A percentile compares a stretch with the other conserved stretches of the same genome.
Evolutionary conservation across 2,329 filamentous ascomycete genomes (phyloP).

Genomic region (Cordyceps javanica): DNA sequence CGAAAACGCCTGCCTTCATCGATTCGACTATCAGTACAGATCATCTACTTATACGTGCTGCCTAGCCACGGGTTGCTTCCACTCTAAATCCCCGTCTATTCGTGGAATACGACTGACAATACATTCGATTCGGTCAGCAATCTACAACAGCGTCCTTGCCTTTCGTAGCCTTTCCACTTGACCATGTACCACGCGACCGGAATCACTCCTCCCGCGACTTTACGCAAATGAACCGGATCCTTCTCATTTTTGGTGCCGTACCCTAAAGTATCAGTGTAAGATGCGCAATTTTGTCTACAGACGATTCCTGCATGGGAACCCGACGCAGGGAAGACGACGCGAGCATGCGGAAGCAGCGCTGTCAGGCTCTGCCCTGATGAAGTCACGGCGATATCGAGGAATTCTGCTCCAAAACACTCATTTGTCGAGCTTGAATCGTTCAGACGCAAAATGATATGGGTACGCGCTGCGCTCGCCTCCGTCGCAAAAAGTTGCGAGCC

Average conservation of each 20-base stretch:
- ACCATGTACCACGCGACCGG: constrained; percentile 27
- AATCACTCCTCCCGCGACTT: constrained; percentile 19
- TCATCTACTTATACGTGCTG: too few species aligned
- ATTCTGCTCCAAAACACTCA: constrained; percentile 26
- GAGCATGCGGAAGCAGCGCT: constrained; percentile 28
- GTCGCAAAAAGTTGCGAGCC: constrained; percentile 14
- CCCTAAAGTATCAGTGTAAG: background rate
- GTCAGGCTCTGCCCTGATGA: constrained; percentile 26
- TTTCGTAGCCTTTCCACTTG: constrained; percentile 33
- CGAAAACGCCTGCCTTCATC: background rate
- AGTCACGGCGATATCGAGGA: constrained; percentile 23
- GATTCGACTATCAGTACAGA: too few species aligned
- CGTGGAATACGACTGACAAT: constrained; percentile 27
- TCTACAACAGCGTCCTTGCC: constrained; percentile 41
- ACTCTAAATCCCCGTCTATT: background rate
- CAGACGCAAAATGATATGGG: constrained; percentile 24
- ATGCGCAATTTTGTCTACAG: background rate
- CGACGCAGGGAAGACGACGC: constrained; percentile 47
- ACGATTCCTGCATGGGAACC: background rate
- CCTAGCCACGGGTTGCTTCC: too few species aligned
- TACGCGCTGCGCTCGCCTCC: constrained; percentile 19
- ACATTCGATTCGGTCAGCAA: constrained; percentile 40
- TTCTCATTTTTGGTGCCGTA: background rate
- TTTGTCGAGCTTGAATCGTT: constrained; percentile 28
- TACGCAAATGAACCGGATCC: background rate